Percentiles rank a stretch among this genome's conserved stretches.
phyloP scores from a whole-genome alignment of 805 yeast species.

The Starmerella lactis-condensi region DNA sequence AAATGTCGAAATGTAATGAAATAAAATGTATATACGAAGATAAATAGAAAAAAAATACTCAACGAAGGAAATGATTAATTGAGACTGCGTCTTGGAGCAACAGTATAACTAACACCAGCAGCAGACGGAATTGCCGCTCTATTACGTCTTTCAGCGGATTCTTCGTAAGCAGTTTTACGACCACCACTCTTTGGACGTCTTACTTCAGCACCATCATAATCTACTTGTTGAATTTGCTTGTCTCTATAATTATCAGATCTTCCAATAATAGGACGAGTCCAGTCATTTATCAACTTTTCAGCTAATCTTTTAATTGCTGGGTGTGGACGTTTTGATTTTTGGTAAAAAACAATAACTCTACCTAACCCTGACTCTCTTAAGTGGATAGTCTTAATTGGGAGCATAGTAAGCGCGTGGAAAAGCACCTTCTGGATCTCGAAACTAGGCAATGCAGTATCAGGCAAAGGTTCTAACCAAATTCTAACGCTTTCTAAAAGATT shows the following conservation, averaged over 20 bases:
- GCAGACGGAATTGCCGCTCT: conserved; percentile 94
- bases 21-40: too few relatives aligned
- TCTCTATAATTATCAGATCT: conserved; percentile 88
- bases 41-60: background rate
- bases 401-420: conserved; percentile 48
- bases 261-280: conserved; percentile 97
- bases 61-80: conserved; percentile 7
- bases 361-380: conserved; percentile 88
- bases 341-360: conserved; percentile 81
- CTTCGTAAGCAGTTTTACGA: conserved; percentile 48
- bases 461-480: conserved; percentile 94
- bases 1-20: too few relatives aligned
- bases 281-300: conserved; percentile 78
- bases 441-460: conserved; percentile 95
- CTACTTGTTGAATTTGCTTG: conserved; percentile 48
- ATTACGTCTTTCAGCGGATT: conserved; percentile 75
- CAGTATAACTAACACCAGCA: conserved; percentile 68
- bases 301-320: conserved; percentile 71
- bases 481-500: conserved; percentile 82
- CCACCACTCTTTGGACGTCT: conserved; percentile 17
- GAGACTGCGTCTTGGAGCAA: conserved; percentile 61
- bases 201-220: conserved; percentile 30
- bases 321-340: conserved; percentile 76
- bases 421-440: conserved; percentile 84
- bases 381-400: conserved; percentile 92